Base-by-base conservation (phyloP, 176 grass and related monocot genomes). In the Zea luxurians region DNA sequence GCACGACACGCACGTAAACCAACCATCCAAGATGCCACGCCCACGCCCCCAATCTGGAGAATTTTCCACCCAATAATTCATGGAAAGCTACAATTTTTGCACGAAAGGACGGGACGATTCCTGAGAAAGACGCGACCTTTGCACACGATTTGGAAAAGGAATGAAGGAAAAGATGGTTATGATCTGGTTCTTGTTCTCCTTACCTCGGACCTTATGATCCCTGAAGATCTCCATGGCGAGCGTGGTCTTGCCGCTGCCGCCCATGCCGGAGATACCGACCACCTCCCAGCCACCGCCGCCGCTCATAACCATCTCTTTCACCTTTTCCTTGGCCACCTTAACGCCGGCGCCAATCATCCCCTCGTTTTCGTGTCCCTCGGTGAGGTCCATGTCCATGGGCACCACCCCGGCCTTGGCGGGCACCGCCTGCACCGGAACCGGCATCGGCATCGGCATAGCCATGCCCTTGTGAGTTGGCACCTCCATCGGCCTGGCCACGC, bases 161-260 rank as follows among this genome's bases (percentile, higher is more conserved):
- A 2, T 20, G 21, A 68, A 27, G 13, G 66, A 66, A 66, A 58
- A 63, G 53, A 54, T 74, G 62, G 69, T 60, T 38, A 2, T 5
- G 67, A 85, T 83, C 41, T 62, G 70, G 83, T 68, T 5, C 21
- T 1, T 66, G 46, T 46, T 49, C 16, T 75, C 1, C 0, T 84
- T 92, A 98, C 96, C 87, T 96, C 86, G 88, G 72, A 99, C 88
- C 63, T 86, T 85, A 3, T 73, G 63, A 89, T 99, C 96, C 74
- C 48, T 87, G 68, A 83, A 99, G 75, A 99, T 91, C 79, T 96
- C 92, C 81, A 86, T 91, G 71, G 92, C 96, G 17, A 99, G 96
- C 48, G 96, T 99, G 41, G 96, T 99, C 88, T 99, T 99, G 38
- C 96, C 96, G 86, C 96, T 99, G 50, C 96, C 96, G 43, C 92